Percentiles rank a stretch among this genome's conserved stretches.
Conservation (phyloP, 768 basidiomycete genomes). For the Kwoniella sp. region DNA sequence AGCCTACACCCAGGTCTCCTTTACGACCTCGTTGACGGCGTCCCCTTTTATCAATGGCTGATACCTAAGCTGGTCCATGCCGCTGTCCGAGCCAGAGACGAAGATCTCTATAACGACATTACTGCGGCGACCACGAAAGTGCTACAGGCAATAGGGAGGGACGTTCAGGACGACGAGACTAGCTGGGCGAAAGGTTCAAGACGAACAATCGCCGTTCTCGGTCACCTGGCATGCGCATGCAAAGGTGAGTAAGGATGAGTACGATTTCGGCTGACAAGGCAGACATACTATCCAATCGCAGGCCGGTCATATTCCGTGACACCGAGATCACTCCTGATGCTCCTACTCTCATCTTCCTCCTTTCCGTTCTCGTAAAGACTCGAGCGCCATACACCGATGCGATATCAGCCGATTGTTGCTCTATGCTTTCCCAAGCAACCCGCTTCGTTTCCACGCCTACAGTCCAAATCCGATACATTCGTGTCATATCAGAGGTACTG, state of each 20-base stretch:
- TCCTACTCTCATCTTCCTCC: constrained; percentile 5
- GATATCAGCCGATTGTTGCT: constrained; percentile 1
- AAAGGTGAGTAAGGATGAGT: constrained; percentile 14
- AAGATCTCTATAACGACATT: constrained; percentile 23
- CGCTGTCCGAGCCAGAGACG: constrained; percentile 16
- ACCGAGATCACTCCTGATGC: background rate
- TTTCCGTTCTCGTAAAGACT: constrained; percentile 1
- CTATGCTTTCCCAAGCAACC: constrained; percentile 13
- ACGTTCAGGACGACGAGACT: constrained; percentile 24
- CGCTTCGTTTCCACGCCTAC: background rate
- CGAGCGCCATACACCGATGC: constrained; percentile 13
- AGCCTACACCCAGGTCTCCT: constrained; percentile 37
- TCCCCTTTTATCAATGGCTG: constrained; percentile 49
- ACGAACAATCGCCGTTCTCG: constrained; percentile 14
- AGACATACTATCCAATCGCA: constrained; percentile 5
- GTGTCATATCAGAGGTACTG: background rate
- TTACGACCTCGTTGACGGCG: background rate
- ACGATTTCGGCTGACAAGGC: background rate
- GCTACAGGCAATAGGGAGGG: constrained; percentile 21
- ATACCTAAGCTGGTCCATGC: constrained; percentile 39
- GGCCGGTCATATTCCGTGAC: constrained; percentile 3
- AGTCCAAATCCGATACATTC: constrained; percentile 11
- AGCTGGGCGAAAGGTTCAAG: constrained; percentile 23
- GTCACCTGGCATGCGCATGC: constrained; percentile 23
- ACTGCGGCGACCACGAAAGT: constrained; percentile 15